Conservation (phyloP, 495 filamentous ascomycete genomes). For the Trypethelium eluteriae region DNA sequence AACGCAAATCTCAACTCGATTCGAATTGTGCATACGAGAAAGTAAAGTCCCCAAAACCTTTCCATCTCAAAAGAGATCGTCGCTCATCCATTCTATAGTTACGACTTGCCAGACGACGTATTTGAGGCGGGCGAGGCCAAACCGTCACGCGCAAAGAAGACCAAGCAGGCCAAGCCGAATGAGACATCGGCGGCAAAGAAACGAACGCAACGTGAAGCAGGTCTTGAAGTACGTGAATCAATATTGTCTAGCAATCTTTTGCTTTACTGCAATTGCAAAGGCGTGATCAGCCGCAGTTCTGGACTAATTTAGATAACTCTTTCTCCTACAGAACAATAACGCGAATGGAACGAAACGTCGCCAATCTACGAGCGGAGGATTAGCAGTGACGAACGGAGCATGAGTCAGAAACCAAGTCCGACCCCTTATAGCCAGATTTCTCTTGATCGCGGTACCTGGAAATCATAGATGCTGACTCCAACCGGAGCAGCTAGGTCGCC, state of each 20-base stretch:
- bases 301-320: not conserved
- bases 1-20: constrained; percentile 57
- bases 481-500: not conserved
- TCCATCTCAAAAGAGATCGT: not conserved
- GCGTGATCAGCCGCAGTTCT: not conserved
- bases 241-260: not conserved
- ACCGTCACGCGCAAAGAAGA: constrained; percentile 31
- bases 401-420: not conserved
- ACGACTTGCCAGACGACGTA: constrained; percentile 79
- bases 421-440: not conserved
- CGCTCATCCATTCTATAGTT: constrained; percentile 42
- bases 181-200: constrained; percentile 25
- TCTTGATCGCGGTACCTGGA: not conserved
- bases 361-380: constrained; percentile 7
- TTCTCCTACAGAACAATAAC: not conserved
- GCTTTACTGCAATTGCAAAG: not conserved
- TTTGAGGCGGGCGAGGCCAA: constrained; percentile 68
- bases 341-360: constrained; percentile 11
- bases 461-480: not conserved
- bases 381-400: not conserved
- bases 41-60: constrained; percentile 40
- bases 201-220: constrained; percentile 30
- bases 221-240: constrained; percentile 31
- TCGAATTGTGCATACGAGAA: constrained; percentile 65
- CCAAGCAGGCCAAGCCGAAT: constrained; percentile 26